A percentile compares a stretch with the other conserved stretches of the same genome.
Evolutionary conservation across 176 grass and related monocot species (phyloP).

Genomic region (Raddia guianensis): DNA sequence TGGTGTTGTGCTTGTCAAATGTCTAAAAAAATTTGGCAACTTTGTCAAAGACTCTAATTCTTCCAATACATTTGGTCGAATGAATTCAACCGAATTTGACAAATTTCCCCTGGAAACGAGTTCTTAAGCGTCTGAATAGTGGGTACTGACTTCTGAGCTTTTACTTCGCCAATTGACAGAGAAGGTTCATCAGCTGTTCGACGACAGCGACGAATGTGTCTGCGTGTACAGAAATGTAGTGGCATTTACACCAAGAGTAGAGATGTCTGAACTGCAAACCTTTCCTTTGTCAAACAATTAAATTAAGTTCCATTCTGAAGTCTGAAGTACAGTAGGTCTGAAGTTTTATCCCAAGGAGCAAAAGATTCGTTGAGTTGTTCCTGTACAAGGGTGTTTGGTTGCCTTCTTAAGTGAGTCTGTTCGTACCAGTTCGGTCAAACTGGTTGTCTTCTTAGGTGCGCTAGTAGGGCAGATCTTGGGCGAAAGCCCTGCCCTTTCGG

Average conservation of each 20-base stretch:
- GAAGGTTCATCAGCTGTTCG: neutral
- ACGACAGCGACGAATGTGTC: neutral
- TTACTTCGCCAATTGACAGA: neutral
- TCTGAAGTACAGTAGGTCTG: neutral
- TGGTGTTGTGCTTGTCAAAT: neutral
- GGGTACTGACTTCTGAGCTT: neutral
- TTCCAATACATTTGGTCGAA: neutral
- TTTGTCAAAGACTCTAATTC: neutral
- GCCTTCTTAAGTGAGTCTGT: no score
- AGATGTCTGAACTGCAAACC: neutral
- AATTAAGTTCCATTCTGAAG: neutral
- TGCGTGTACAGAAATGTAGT: neutral
- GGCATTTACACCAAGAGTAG: neutral
- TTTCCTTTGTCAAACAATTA: neutral
- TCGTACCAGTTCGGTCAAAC: no score
- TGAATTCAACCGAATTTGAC: slow-evolving; percentile 5
- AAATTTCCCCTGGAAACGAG: neutral
- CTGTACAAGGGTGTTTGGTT: no score
- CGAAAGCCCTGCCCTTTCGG: no score
- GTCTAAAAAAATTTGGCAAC: neutral
- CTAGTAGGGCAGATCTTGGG: no score
- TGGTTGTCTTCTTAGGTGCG: no score
- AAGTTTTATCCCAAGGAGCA: neutral
- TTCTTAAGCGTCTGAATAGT: neutral
- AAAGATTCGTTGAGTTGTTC: neutral